phyloP scores from a whole-genome alignment of 257 asterid genomes.

The Capsicum pubescens region DNA sequence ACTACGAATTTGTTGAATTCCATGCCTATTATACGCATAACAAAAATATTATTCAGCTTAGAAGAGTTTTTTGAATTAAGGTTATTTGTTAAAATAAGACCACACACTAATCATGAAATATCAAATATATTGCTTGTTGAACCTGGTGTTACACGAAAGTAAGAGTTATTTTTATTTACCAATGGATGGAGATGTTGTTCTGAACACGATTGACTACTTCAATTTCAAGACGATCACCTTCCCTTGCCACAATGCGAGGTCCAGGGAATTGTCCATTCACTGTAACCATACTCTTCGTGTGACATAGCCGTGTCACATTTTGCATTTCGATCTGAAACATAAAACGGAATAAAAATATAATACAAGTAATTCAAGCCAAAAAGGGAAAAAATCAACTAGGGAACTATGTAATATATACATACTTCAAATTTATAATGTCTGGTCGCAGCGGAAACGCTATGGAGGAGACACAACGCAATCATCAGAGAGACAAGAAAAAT shows the following conservation, averaged over 20 bases:
- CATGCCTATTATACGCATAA: not conserved
- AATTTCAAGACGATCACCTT: conserved; percentile 20
- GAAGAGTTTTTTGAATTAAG: too few relatives aligned
- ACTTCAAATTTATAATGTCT: conserved; percentile 60
- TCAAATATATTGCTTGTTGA: not conserved
- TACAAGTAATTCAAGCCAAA: not conserved
- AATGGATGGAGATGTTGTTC: not conserved
- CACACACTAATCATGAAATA: not conserved
- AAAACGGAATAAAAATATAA: too few relatives aligned
- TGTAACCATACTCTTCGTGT: not conserved
- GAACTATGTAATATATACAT: not conserved
- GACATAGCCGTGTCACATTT: conserved; percentile 15
- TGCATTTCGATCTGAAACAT: not conserved
- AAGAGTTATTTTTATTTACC: not conserved
- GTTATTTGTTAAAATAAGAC: too few relatives aligned
- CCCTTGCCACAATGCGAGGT: not conserved
- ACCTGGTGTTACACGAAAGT: not conserved
- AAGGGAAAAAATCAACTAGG: not conserved
- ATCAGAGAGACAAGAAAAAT: conserved; percentile 26
- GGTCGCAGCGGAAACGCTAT: conserved; percentile 21
- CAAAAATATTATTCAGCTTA: not conserved
- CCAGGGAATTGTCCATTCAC: not conserved
- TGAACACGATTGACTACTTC: conserved; percentile 1
- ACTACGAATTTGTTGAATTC: conserved; percentile 1
- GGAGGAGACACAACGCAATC: conserved; percentile 35